Base-by-base conservation (phyloP, 352 stramenopile genomes). In the Phytophthora pluvialis region DNA sequence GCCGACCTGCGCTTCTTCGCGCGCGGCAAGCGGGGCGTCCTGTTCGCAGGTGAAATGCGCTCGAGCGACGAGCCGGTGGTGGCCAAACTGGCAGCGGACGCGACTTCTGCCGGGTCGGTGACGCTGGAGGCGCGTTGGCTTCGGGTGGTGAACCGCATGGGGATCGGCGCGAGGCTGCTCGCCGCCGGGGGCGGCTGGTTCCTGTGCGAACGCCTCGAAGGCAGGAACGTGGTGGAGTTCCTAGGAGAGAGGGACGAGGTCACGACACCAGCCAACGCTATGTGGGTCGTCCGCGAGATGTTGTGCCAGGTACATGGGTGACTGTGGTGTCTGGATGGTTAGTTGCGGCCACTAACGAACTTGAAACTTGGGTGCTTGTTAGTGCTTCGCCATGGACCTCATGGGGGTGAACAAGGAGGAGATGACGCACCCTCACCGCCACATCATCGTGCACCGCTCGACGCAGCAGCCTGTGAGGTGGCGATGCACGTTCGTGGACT, bases 341-440 rank as follows among this genome's bases (percentile, higher is more conserved):
- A 29, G 5, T 38, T 40, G n/a, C 29, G 15, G 5, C 49, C 21
- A 58, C 57, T 40, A 38, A 31, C n/a, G 3, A 46, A 35, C 31
- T 35, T 11, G 10, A 35, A 35, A 35, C 31, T 3, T 35, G 10
- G 7, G 3, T 15, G 3, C 12, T 45, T 61, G 25, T 21, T 36
- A 91, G 80, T 91, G 83, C 62, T 93, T 90, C 64, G 77, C 73
- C 18, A 74, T 93, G 70, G 84, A 91, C 68, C 70, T 75, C 48
- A 83, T 91, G 70, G 72, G 80, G 5, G 79, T 91, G 43, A 93
- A 91, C 67, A 93, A 93, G 67, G 84, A 88, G 48, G 84, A 93
- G 63, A 93, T 93, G 84, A 93, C 81, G 9, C 84, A 93, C 45
- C 84, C 84, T 33, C 84, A 86, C 32, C 81, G 81, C 44, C 84